Conservation (phyloP, 768 basidiomycete genomes). For the Inosperma sp. region DNA sequence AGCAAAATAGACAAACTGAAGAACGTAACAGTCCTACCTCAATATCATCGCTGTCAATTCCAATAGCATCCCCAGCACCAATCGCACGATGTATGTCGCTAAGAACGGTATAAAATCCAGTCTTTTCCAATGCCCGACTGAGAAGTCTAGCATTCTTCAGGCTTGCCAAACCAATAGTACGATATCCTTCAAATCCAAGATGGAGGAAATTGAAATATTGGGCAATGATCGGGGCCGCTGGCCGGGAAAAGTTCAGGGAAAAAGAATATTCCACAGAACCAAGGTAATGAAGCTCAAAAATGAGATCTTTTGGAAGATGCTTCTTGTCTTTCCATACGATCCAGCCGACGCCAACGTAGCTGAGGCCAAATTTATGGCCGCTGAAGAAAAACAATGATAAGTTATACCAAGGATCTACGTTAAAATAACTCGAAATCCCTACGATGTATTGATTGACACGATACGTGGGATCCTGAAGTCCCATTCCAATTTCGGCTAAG, state of each 20-base stretch:
- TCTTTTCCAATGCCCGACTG: constrained; percentile 56
- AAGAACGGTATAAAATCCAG: constrained; percentile 48
- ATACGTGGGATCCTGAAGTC: constrained; percentile 62
- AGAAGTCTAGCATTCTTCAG: constrained; percentile 60
- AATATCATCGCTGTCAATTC: constrained; percentile 47
- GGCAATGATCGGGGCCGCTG: constrained; percentile 58
- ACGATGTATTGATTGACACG: constrained; percentile 56
- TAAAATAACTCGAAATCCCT: constrained; percentile 19
- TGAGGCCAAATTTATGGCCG: constrained; percentile 59
- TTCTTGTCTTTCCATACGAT: constrained; percentile 61
- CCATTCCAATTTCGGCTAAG: constrained; percentile 54
- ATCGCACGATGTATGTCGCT: constrained; percentile 53
- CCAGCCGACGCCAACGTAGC: constrained; percentile 64
- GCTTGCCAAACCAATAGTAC: constrained; percentile 43
- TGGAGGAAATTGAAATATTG: constrained; percentile 64
- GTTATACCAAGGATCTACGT: constrained; percentile 34
- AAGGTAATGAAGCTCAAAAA: constrained; percentile 63
- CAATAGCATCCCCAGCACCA: constrained; percentile 28
- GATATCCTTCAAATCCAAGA: constrained; percentile 56
- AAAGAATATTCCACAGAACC: constrained; percentile 71
- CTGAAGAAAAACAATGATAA: constrained; percentile 40
- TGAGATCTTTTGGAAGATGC: constrained; percentile 63
- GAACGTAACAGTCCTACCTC: constrained; percentile 41
- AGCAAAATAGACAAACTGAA: constrained; percentile 12
- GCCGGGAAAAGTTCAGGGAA: constrained; percentile 59